A percentile compares a stretch with the other conserved stretches of the same genome.
Conservation (phyloP, 2,329 filamentous ascomycete species). For the Diaporthe sp. region DNA sequence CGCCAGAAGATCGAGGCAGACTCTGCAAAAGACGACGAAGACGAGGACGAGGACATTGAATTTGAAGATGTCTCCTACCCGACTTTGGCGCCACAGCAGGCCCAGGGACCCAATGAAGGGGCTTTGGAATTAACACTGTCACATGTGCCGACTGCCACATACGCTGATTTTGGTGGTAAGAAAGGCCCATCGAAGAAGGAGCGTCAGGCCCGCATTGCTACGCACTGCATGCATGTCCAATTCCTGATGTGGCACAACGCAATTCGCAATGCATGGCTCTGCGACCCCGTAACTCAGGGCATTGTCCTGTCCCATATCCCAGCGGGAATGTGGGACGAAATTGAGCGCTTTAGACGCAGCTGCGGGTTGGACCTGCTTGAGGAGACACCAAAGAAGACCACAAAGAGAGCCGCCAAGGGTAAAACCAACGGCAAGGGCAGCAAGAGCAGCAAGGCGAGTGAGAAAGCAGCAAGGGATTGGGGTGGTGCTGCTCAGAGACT, state of each 20-base stretch:
- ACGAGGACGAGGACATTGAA: conserved; percentile 74
- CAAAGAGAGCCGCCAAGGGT: conserved; percentile 42
- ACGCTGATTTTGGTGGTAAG: conserved; percentile 75
- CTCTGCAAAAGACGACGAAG: conserved; percentile 55
- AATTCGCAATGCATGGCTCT: conserved; percentile 86
- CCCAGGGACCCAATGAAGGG: conserved; percentile 66
- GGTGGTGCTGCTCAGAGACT: conserved; percentile 75
- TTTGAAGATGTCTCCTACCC: conserved; percentile 70
- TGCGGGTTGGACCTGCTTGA: conserved; percentile 68
- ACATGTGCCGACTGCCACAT: conserved; percentile 60
- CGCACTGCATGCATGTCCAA: conserved; percentile 92
- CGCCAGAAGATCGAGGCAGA: conserved; percentile 54
- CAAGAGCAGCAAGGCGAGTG: conserved; percentile 51
- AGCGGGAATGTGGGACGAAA: conserved; percentile 76
- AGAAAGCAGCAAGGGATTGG: conserved; percentile 74
- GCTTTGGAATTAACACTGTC: conserved; percentile 82
- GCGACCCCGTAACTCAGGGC: conserved; percentile 81
- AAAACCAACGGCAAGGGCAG: conserved; percentile 56
- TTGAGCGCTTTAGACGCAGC: conserved; percentile 80
- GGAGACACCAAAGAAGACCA: conserved; percentile 53
- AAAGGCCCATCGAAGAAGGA: conserved; percentile 91
- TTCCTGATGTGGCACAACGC: conserved; percentile 91
- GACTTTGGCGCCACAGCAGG: conserved; percentile 50
- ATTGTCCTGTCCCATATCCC: conserved; percentile 82
- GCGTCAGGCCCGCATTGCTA: conserved; percentile 80